These are phyloP conservation scores for Stenocarpella maydis DNA, from an alignment of 2,329 filamentous ascomycete genomes.

Conservation along the genomic window DNA sequence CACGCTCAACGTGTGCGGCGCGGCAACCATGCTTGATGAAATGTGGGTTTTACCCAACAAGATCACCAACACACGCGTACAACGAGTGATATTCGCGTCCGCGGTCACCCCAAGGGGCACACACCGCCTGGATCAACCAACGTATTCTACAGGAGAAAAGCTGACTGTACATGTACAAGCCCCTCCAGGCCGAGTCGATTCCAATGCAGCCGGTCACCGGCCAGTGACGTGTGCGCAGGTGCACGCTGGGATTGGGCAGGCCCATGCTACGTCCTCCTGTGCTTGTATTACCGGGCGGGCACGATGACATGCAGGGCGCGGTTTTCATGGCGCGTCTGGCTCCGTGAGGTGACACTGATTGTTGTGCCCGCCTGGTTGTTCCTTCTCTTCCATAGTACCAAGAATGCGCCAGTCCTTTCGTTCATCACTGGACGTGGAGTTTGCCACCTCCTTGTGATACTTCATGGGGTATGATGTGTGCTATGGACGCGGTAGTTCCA, in stretches of 20 bases:
- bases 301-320: slow-evolving; percentile 7
- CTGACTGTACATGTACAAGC: slow-evolving; percentile 27
- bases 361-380: background rate
- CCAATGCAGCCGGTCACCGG: slow-evolving; percentile 4
- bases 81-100: background rate
- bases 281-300: background rate
- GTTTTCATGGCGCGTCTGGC: background rate
- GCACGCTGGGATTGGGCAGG: background rate
- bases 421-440: background rate
- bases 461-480: background rate
- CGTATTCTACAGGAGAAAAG: slow-evolving; percentile 1
- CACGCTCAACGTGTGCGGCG: background rate
- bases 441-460: background rate
- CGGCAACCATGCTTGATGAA: background rate
- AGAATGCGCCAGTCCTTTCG: background rate
- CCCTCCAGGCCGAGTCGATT: slow-evolving; percentile 1
- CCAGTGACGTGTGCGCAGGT: slow-evolving; percentile 1
- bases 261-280: background rate
- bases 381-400: background rate
- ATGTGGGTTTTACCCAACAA: background rate
- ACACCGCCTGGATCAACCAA: slow-evolving; percentile 1
- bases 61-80: background rate
- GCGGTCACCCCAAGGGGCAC: background rate
- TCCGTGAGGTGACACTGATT: background rate
- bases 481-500: background rate